Evolutionary conservation across 306 rosid species (phyloP).

Genomic region (Vigna reflexopilosa): DNA sequence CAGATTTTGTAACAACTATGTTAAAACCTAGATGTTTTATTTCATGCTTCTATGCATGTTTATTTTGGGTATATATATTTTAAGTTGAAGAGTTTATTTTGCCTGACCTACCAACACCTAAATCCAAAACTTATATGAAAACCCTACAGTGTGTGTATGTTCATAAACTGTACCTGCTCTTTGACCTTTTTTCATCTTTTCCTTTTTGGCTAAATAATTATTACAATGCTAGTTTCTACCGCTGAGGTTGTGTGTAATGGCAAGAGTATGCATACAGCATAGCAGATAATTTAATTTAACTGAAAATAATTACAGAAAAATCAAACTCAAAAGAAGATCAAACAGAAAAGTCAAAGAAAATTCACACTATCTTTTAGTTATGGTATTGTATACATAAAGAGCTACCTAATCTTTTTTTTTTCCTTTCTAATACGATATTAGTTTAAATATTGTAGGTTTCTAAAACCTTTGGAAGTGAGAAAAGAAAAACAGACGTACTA

Average conservation of each 20-base stretch:
- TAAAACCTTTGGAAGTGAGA: not conserved
- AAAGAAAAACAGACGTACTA: not conserved
- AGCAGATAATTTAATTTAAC: not conserved
- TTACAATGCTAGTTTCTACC: conserved; percentile 1
- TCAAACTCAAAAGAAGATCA: not conserved
- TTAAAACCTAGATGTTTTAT: not conserved
- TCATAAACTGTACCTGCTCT: not conserved
- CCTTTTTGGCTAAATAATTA: not conserved
- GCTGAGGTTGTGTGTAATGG: not conserved
- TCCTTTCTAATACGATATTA: not conserved
- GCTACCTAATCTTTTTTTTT: not conserved
- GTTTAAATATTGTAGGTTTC: not conserved
- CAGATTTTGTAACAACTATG: not conserved
- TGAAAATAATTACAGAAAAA: not conserved
- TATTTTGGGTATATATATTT: not conserved
- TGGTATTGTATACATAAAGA: not conserved
- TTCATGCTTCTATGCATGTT: not conserved
- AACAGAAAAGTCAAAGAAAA: not conserved
- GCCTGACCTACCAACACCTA: not conserved
- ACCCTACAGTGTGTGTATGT: not conserved
- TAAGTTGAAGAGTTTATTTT: not conserved
- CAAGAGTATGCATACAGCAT: not conserved
- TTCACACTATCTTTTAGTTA: not conserved
- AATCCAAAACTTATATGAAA: not conserved
- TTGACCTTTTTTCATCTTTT: not conserved